Percentiles rank a stretch among this genome's conserved stretches.
Evolutionary conservation across 352 stramenopile genomes (phyloP).

Genomic region (Ophiocytium majus): DNA sequence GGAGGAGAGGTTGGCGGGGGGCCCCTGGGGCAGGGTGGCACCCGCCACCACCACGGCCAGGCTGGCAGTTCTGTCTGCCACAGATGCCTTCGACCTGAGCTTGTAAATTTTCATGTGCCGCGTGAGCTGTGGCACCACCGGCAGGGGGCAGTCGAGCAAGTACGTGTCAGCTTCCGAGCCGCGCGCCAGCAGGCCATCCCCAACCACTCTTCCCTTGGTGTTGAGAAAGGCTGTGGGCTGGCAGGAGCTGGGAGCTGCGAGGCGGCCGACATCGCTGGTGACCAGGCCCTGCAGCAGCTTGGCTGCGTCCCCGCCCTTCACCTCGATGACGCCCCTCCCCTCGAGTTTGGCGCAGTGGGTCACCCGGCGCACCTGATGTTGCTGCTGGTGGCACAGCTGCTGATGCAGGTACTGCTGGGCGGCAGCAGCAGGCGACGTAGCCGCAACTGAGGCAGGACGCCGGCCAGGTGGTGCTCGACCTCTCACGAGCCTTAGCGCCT

Average conservation of each 20-base stretch:
- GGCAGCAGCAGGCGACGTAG: no score
- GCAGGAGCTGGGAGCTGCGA: constrained; percentile 16
- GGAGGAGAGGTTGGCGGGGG: neutral
- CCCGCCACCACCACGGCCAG: constrained; percentile 44
- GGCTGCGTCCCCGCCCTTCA: constrained; percentile 44
- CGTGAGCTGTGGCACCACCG: constrained; percentile 24
- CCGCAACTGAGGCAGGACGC: no score
- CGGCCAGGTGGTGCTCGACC: no score
- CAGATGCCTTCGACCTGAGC: constrained; percentile 48
- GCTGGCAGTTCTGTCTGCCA: constrained; percentile 37
- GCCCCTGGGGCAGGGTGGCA: neutral
- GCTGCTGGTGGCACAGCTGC: no score
- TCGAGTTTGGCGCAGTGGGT: neutral
- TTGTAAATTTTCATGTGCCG: constrained; percentile 53
- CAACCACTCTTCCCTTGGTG: constrained; percentile 46
- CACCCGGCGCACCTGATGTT: no score
- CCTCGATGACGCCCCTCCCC: constrained; percentile 15
- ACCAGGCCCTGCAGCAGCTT: constrained; percentile 51
- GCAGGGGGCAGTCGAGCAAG: constrained; percentile 46
- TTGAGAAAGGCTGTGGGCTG: constrained; percentile 45
- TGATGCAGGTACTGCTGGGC: no score
- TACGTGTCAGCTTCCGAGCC: constrained; percentile 27
- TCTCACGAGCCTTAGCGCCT: no score
- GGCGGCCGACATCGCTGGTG: constrained; percentile 44
- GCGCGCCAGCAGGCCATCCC: constrained; percentile 36